These are phyloP conservation scores for Incumbomyces lentus DNA, from an alignment of 2,329 filamentous ascomycete genomes.

Conservation along the genomic window DNA sequence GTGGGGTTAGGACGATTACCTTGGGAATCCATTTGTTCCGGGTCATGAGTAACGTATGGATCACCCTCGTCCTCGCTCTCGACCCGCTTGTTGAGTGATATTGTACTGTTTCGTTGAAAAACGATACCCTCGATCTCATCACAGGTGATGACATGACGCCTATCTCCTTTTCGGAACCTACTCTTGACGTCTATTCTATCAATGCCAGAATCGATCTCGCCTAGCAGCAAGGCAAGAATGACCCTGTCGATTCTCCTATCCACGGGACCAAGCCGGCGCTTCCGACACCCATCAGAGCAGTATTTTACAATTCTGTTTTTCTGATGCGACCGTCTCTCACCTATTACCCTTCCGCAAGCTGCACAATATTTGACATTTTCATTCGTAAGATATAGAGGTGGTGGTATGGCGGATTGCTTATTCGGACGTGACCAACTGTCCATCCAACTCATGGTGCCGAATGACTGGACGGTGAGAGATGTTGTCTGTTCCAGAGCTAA, in stretches of 20 bases:
- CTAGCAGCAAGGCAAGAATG: constrained; percentile 27
- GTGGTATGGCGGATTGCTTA: constrained; percentile 35
- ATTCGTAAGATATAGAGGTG: constrained; percentile 44
- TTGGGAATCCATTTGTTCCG: constrained; percentile 1
- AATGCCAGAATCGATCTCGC: constrained; percentile 24
- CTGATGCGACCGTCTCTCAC: constrained; percentile 9
- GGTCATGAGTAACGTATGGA: constrained; percentile 8
- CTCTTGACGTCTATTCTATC: constrained; percentile 20
- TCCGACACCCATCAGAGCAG: constrained; percentile 47
- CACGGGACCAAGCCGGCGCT: constrained; percentile 39
- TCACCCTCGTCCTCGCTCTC: constrained; percentile 16
- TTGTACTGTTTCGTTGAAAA: constrained; percentile 42
- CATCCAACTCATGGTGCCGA: constrained; percentile 37
- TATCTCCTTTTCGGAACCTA: constrained; percentile 38
- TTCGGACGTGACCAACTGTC: constrained; percentile 37
- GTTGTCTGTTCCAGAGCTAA: too few relatives aligned
- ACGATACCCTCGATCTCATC: constrained; percentile 41
- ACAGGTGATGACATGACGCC: constrained; percentile 40
- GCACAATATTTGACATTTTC: constrained; percentile 32
- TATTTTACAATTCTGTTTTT: constrained; percentile 38
- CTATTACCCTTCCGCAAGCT: constrained; percentile 45
- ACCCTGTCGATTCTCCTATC: constrained; percentile 43
- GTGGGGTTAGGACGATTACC: constrained; percentile 29
- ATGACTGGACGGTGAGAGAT: too few relatives aligned
- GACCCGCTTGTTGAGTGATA: constrained; percentile 36